Conservation (phyloP, 169 alveolate species). For the Cryptosporidium muris region DNA sequence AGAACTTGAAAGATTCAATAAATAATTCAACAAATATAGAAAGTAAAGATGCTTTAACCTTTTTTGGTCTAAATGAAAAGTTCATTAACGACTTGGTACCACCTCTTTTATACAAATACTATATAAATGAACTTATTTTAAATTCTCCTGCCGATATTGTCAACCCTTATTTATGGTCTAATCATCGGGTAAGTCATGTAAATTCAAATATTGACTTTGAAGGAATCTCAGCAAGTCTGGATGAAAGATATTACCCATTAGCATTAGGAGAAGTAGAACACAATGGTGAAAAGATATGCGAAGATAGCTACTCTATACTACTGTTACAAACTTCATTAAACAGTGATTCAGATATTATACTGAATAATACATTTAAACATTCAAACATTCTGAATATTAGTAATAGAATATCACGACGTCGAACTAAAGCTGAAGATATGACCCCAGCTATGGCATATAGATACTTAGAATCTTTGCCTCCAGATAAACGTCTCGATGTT, state of each 20-base stretch:
- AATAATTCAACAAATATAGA: not conserved
- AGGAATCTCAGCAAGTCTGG: not conserved
- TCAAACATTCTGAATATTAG: not conserved
- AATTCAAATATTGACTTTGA: not conserved
- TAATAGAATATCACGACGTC: not conserved
- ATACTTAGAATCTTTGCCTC: slow-evolving; percentile 78
- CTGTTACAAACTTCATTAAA: too few species aligned
- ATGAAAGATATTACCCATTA: not conserved
- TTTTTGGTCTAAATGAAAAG: slow-evolving; percentile 60
- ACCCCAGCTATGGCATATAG: slow-evolving; percentile 80
- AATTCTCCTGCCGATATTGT: slow-evolving; percentile 1
- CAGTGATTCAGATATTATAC: slow-evolving; percentile 9
- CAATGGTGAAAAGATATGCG: not conserved
- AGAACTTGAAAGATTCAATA: not conserved
- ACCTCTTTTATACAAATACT: slow-evolving; percentile 1
- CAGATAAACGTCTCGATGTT: slow-evolving; percentile 79
- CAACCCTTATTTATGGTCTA: slow-evolving; percentile 35
- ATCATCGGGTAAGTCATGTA: slow-evolving; percentile 19
- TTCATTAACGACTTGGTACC: not conserved
- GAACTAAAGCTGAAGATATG: slow-evolving; percentile 57
- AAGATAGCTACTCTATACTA: slow-evolving; percentile 7
- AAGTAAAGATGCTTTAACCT: slow-evolving; percentile 4
- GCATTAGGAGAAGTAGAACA: slow-evolving; percentile 33
- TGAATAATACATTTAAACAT: slow-evolving; percentile 1
- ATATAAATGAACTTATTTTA: slow-evolving; percentile 1